A percentile compares a stretch with the other conserved stretches of the same genome.
phyloP scores from a whole-genome alignment of 805 yeast genomes.

The Lipomyces starkeyi region DNA sequence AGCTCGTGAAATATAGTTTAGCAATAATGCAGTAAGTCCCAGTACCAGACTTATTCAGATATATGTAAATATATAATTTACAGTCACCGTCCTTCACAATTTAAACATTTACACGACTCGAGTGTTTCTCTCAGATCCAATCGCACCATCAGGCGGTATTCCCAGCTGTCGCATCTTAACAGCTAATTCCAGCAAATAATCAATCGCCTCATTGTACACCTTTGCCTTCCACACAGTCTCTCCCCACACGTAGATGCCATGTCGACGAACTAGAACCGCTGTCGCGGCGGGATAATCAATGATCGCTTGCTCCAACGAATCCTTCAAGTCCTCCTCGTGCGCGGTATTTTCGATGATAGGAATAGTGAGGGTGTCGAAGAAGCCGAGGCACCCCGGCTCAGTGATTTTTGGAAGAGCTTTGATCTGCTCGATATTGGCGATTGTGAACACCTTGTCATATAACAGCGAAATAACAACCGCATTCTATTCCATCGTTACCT shows the following conservation, averaged over 20 bases:
- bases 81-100: background rate
- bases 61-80: background rate
- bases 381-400: conserved; percentile 70
- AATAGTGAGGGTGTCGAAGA: conserved; percentile 74
- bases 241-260: conserved; percentile 98
- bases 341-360: conserved; percentile 94
- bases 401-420: conserved; percentile 77
- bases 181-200: conserved; percentile 83
- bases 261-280: conserved; percentile 89
- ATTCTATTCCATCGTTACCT: conserved; percentile 37
- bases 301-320: conserved; percentile 66
- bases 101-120: background rate
- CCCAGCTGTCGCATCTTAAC: conserved; percentile 79
- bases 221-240: conserved; percentile 91
- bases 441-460: conserved; percentile 72
- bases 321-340: conserved; percentile 82
- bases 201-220: conserved; percentile 89
- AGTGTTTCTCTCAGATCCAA: conserved; percentile 40
- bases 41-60: background rate
- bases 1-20: background rate
- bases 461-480: conserved; percentile 83
- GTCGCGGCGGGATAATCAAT: conserved; percentile 74
- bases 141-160: conserved; percentile 49
- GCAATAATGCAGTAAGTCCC: background rate
- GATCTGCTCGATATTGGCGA: conserved; percentile 86